phyloP scores from a whole-genome alignment of 2,329 filamentous ascomycete genomes.

The Ophiostoma montium region DNA sequence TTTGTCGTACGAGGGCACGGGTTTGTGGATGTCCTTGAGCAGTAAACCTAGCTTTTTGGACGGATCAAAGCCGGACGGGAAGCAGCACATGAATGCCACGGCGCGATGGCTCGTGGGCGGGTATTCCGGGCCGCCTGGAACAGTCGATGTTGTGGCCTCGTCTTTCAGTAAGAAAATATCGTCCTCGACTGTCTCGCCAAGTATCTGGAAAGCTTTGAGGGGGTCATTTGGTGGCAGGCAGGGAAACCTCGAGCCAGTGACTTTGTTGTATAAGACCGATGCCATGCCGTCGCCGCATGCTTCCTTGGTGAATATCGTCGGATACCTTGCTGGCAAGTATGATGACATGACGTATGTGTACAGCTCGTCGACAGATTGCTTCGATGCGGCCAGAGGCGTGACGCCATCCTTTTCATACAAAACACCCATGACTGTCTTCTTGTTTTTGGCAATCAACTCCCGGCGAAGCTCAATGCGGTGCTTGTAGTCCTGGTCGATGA shows the following conservation, averaged over 20 bases:
- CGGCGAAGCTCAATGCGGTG: slow-evolving; percentile 27
- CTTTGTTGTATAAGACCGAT: slow-evolving; percentile 24
- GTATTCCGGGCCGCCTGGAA: slow-evolving; percentile 15
- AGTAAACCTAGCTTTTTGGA: slow-evolving; percentile 33
- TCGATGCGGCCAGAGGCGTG: slow-evolving; percentile 17
- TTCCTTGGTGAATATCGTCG: slow-evolving; percentile 27
- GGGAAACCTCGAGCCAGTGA: slow-evolving; percentile 22
- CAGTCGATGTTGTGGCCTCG: slow-evolving; percentile 9
- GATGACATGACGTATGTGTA: slow-evolving; percentile 3
- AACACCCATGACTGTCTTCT: slow-evolving; percentile 27
- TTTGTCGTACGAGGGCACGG: slow-evolving; percentile 40
- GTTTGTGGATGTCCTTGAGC: slow-evolving; percentile 34
- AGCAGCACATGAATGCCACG: slow-evolving; percentile 37
- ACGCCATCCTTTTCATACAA: slow-evolving; percentile 14
- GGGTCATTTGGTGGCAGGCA: slow-evolving; percentile 18
- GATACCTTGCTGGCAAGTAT: slow-evolving; percentile 7
- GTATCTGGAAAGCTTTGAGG: slow-evolving; percentile 12
- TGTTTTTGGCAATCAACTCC: slow-evolving; percentile 24
- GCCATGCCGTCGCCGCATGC: slow-evolving; percentile 16
- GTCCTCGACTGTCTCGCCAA: slow-evolving; percentile 36
- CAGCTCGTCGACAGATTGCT: slow-evolving; percentile 22
- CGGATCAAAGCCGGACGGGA: slow-evolving; percentile 38
- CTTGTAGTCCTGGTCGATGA: slow-evolving; percentile 37
- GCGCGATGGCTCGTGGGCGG: slow-evolving; percentile 21
- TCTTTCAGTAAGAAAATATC: slow-evolving; percentile 37